Evolutionary conservation across 2,329 filamentous ascomycete species (phyloP), one percentile per base, ranked within the genome.

Genomic region (Diplocarpon mali): DNA sequence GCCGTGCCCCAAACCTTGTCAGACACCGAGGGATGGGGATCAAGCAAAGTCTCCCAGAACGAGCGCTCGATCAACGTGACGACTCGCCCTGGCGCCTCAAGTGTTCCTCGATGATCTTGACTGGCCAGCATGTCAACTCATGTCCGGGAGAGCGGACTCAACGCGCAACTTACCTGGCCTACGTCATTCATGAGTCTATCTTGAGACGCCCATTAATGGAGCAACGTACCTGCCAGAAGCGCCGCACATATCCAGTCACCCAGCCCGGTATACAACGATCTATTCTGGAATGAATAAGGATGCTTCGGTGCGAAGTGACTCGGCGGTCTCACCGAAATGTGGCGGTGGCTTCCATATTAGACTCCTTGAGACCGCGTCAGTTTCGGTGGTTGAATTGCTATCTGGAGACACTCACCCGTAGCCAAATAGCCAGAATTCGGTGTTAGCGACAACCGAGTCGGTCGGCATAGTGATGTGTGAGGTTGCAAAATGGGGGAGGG

Each of bases 291-390:
- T 36, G 24, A 42, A 31, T 31, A 37, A 42, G 11, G 35, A n/a
- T 14, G n/a, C 32, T 31, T 35, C 31, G 20, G 17, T 35, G 14
- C 9, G 27, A n/a, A n/a, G 14, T 36, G 40, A 27, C 15, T 30
- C 24, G 10, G 32, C 16, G 14, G 14, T 36, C 40, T 36, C 24
- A 42, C 90, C 90, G 63, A 84, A 95, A 62, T 95, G 85, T 54
- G 92, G 92, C 50, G 92, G 92, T 45, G 92, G 90, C 65, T 96
- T 98, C 89, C 89, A 98, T 58, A 98, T 95, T 62, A 98, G 68
- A 64, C 88, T 95, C 67, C 90, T 92, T 20, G 30, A 29, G 4
- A 42, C 27, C 9, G 40, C 39, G 10, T 24, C 28, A 24, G 20
- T 4, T 7, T 4, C 20, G 20, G 7, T 24, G 20, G 4, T 24